Percentiles rank a stretch among this genome's conserved stretches.
Evolutionary conservation across 2,329 filamentous ascomycete species (phyloP).

Genomic region (Tolypocladium paradoxum): DNA sequence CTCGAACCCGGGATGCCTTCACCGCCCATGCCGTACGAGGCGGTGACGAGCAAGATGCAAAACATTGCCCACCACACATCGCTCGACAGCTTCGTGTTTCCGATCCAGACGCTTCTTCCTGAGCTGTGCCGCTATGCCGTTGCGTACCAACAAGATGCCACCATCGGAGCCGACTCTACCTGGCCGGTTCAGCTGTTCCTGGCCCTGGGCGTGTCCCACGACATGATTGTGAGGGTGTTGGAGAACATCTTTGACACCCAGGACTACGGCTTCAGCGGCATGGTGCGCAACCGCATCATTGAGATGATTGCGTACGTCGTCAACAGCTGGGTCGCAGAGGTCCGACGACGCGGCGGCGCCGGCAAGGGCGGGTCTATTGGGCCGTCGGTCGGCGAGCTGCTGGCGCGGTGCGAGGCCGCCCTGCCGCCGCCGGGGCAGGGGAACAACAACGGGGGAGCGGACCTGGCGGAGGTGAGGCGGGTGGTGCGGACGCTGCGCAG

Average conservation of each 20-base stretch:
- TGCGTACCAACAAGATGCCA: constrained; percentile 46
- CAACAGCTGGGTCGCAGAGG: constrained; percentile 37
- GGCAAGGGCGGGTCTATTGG: constrained; percentile 28
- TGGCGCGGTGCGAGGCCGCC: constrained; percentile 37
- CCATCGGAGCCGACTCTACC: constrained; percentile 43
- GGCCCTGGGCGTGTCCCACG: constrained; percentile 43
- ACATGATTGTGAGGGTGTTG: constrained; percentile 43
- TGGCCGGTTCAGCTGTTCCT: constrained; percentile 50
- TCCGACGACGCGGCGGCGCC: constrained; percentile 33
- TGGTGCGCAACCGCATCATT: constrained; percentile 36
- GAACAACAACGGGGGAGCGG: constrained; percentile 33
- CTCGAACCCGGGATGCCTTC: constrained; percentile 27
- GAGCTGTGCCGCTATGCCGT: constrained; percentile 53
- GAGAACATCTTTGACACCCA: constrained; percentile 48
- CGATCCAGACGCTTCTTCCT: constrained; percentile 48
- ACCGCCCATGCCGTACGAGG: constrained; percentile 55
- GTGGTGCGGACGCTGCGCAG: constrained; percentile 31
- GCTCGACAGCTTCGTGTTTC: constrained; percentile 57
- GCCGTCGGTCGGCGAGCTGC: constrained; percentile 36
- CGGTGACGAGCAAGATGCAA: constrained; percentile 52
- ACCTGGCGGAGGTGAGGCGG: constrained; percentile 31
- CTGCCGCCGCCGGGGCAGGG: constrained; percentile 27
- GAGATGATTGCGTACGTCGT: constrained; percentile 43
- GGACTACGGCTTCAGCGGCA: constrained; percentile 46
- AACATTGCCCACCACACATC: constrained; percentile 55